Evolutionary conservation across 345 rosid genomes (phyloP).

Genomic region (Populus davidiana): DNA sequence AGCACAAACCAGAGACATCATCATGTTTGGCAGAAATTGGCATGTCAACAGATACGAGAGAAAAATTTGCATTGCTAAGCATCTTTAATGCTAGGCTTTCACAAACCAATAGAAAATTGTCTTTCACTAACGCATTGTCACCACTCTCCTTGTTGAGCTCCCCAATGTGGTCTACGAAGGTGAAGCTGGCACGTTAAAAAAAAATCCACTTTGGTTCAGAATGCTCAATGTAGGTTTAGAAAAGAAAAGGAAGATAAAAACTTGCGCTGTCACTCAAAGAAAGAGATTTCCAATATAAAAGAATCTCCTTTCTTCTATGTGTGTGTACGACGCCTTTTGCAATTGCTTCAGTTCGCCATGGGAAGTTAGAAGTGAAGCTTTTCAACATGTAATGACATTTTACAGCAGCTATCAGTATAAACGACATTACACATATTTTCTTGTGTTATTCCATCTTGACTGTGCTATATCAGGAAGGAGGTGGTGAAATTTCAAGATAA

Average conservation of each 20-base stretch:
- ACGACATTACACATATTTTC: neutral
- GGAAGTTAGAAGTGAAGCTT: neutral
- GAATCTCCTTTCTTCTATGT: neutral
- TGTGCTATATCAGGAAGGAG: neutral
- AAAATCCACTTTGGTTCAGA: neutral
- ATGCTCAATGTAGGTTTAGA: neutral
- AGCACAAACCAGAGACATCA: slow-evolving; percentile 70
- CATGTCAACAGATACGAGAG: slow-evolving; percentile 74
- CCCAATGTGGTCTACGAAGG: slow-evolving; percentile 57
- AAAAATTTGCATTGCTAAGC: slow-evolving; percentile 75
- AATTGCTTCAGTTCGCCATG: neutral
- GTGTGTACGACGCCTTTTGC: neutral
- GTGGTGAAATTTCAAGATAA: neutral
- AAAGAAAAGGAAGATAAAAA: neutral
- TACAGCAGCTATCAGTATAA: neutral
- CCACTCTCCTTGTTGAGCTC: slow-evolving; percentile 51
- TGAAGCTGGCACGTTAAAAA: slow-evolving; percentile 47
- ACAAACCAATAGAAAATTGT: slow-evolving; percentile 66
- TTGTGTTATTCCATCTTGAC: neutral
- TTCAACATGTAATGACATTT: neutral
- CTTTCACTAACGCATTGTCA: slow-evolving; percentile 37
- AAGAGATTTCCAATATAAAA: neutral
- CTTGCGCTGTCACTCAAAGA: neutral
- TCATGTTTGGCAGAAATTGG: slow-evolving; percentile 71
- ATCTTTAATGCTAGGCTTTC: slow-evolving; percentile 67